Evolutionary conservation across 106 monocot species (phyloP), one percentile per base, ranked within the genome.

Genomic region (Xerophyta viscosa): DNA sequence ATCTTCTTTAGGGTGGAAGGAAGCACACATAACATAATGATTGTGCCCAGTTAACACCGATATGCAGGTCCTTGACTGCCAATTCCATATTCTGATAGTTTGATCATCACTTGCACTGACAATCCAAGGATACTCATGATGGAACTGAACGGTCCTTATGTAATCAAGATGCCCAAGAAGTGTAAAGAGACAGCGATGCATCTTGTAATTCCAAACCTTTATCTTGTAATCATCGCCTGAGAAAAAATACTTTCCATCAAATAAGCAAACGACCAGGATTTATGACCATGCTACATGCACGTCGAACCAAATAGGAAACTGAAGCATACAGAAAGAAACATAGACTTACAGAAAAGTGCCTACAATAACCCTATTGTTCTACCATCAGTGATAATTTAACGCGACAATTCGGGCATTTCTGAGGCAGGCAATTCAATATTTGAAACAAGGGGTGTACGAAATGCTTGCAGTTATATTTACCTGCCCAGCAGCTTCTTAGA

Each of bases 151-250:
- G 0, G 83, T 83, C 19, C 78, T 69, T 22, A 83, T 83, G 46
- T 83, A 83, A 56, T 83, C 83, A 26, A 83, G 74, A 20, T 83
- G 83, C 4, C 83, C 83, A 13, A 83, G 70, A 66, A 83, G 71
- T 6, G 83, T 83, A 33, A 83, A 83, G 1, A 74, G 31, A 41
- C 83, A 83, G 8, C 71, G 61, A 48, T 71, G 74, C 17, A 62
- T 78, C 63, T 83, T 83, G 36, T 83, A 78, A 48, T 83, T 83
- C 83, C 74, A 83, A 11, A 83, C 83, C 63, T 83, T 83, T 47
- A 83, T 83, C 66, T 83, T 83, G 63, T 78, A 78, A 50, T 83
- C 77, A 71, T 83, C 83, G 15, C 83, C 83, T 83, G 67, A 21
- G 74, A 74, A 31, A 42, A 6, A 49, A 25, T 33, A 51, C 3